Percentiles rank a stretch among this genome's conserved stretches.
phyloP scores from a whole-genome alignment of 1,284 basidiomycete species.

The Albatrellus sp. region DNA sequence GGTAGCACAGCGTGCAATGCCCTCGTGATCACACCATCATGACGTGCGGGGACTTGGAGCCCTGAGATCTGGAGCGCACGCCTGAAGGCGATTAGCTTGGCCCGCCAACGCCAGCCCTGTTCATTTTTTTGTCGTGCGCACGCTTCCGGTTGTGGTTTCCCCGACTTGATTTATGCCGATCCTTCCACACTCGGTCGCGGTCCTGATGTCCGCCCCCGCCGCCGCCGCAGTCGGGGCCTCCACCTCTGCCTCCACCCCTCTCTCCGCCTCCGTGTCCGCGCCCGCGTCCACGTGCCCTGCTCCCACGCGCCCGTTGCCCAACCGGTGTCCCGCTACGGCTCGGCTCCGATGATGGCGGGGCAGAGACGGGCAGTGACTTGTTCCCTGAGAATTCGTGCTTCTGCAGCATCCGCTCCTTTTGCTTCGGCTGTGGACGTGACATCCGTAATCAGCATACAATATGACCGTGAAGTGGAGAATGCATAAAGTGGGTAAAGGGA shows the following conservation, averaged over 20 bases:
- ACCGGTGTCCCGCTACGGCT: conserved; percentile 10
- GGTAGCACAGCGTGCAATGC: too few relatives aligned
- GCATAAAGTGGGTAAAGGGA: conserved; percentile 3
- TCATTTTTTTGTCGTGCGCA: conserved; percentile 70
- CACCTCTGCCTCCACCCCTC: conserved; percentile 22
- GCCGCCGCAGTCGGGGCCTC: conserved; percentile 18
- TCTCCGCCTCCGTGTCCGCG: conserved; percentile 19
- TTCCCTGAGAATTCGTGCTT: conserved; percentile 71
- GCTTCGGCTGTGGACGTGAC: conserved; percentile 35
- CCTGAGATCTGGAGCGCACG: neutral
- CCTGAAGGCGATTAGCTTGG: conserved; percentile 9
- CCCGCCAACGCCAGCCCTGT: conserved; percentile 27
- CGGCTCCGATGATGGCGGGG: conserved; percentile 1
- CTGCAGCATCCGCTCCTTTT: conserved; percentile 53
- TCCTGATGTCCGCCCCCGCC: conserved; percentile 21
- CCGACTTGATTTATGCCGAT: conserved; percentile 53
- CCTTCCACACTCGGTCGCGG: conserved; percentile 52
- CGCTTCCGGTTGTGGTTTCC: conserved; percentile 54
- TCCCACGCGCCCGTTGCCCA: conserved; percentile 10
- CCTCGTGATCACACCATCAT: too few relatives aligned
- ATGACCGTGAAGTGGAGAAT: neutral
- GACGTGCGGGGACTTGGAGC: neutral
- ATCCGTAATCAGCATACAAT: conserved; percentile 1
- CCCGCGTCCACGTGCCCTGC: conserved; percentile 18
- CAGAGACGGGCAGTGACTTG: conserved; percentile 14